These are phyloP conservation scores for Solanum appendiculatum DNA, from an alignment of 257 asterid genomes.

Conservation along the genomic window DNA sequence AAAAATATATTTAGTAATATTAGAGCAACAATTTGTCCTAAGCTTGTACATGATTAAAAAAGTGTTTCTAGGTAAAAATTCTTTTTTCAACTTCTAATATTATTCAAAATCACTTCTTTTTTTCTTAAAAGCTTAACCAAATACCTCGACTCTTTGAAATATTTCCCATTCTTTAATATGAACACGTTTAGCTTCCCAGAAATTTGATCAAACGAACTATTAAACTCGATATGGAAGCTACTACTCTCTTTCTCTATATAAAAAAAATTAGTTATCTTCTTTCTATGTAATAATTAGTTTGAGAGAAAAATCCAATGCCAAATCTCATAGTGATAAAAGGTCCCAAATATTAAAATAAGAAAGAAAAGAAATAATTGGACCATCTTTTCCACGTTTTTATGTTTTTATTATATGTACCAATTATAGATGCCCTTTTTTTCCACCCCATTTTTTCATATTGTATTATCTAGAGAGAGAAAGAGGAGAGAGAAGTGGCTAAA, in stretches of 20 bases:
- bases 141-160: not conserved
- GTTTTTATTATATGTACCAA: not conserved
- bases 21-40: not conserved
- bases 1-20: not conserved
- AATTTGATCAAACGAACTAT: not conserved
- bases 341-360: not conserved
- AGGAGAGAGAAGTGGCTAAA: not conserved
- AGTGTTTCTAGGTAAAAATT: not conserved
- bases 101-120: not conserved
- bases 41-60: not conserved
- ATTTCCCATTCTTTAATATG: too few relatives aligned
- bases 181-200: too few relatives aligned
- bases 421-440: not conserved
- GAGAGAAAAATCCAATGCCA: slow-evolving; percentile 1
- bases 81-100: not conserved
- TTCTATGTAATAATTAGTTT: not conserved
- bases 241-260: not conserved
- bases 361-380: not conserved
- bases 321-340: not conserved
- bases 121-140: not conserved
- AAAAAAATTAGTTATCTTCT: not conserved
- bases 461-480: not conserved
- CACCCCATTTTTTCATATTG: not conserved
- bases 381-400: not conserved
- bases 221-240: not conserved